Base-by-base conservation (phyloP, 441 rosid species). In the Hura crepitans region DNA sequence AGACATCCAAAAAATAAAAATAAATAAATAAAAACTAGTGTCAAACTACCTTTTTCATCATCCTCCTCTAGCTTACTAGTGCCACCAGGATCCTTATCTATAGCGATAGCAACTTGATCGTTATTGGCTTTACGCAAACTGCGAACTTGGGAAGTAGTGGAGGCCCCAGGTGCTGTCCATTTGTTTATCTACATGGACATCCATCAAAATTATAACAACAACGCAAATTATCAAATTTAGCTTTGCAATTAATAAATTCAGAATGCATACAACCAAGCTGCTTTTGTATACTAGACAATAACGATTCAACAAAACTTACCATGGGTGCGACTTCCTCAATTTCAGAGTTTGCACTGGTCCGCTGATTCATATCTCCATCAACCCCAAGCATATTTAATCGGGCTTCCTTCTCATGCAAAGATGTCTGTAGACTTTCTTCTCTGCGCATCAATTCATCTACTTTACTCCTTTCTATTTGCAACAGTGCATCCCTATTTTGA, bases 61-160 rank as follows among this genome's bases (percentile, higher is more conserved):
- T 96, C 99, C 62, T 90, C 96, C 78, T 96, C 96, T 85, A 94
- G 72, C 72, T 85, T 82, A 68, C 61, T 68, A 62, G 75, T 78
- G 77, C 78, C 81, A 65, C 73, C 75, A 45, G 80, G 79, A 76
- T 86, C 96, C 67, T 72, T 69, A 79, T 91, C 97, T 67, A 96
- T 89, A 53, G 94, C 90, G 78, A 96, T 84, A 61, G 96, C 94
- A 60, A 96, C 93, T 85, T 94, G 97, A 74, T 96, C 99, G 46
- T 83, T 96, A 69, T 89, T 94, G 74, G 78, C 90, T 73, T 96
- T 96, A 8, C 96, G 97, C 77, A 90, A 77, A 82, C 97, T 89
- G 66, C 98, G 85, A 73, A 94, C 94, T 84, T 92, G 97, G 77
- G 94, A 86, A 79, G 91, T 78, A 46, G 83, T 77, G 23, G 90